Base-by-base conservation (phyloP, 768 basidiomycete species). In the Cystobasidiopsis lactophilus region DNA sequence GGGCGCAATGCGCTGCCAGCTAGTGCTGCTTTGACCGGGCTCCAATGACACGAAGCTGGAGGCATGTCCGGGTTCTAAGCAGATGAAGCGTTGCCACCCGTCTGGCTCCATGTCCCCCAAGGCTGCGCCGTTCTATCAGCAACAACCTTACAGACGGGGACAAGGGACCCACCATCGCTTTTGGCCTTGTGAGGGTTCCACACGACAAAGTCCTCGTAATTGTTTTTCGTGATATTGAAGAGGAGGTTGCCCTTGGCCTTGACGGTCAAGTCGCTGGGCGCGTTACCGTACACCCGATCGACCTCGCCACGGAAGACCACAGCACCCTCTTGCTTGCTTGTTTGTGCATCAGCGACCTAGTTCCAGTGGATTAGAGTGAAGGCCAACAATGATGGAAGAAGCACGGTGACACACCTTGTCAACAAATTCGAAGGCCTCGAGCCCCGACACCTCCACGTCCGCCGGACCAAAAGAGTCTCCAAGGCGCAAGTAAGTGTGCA, bases 61-160 rank as follows among this genome's bases (percentile, higher is more conserved):
- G 14, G 45, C 45, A 10, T 47, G 45, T 5, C 55, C 55, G 14
- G 91, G 89, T 67, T 96, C 91, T 52, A 93, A 77, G 59, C 91
- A 95, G 39, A 93, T 74, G 63, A 77, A 95, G 35, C 67, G 73
- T 55, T 84, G 78, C 84, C 84, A 89, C 64, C 89, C 91, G 0
- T 74, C 73, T 5, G 74, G 72, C 63, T 95, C 85, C 85, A 98
- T 85, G 63, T 98, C 91, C 13, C 66, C 76, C 9, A 96, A 80
- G 13, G 66, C 71, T n/a, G n/a, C n/a, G n/a, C n/a, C n/a, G n/a
- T n/a, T n/a, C n/a, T n/a, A n/a, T n/a, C n/a, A n/a, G n/a, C n/a
- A n/a, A n/a, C n/a, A n/a, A n/a, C n/a, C n/a, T n/a, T n/a, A n/a
- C n/a, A n/a, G n/a, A n/a, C n/a, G n/a, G n/a, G n/a, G n/a, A n/a